A percentile compares a stretch with the other conserved stretches of the same genome.
phyloP scores from a whole-genome alignment of 495 filamentous ascomycete species.

The Talaromyces adpressus region DNA sequence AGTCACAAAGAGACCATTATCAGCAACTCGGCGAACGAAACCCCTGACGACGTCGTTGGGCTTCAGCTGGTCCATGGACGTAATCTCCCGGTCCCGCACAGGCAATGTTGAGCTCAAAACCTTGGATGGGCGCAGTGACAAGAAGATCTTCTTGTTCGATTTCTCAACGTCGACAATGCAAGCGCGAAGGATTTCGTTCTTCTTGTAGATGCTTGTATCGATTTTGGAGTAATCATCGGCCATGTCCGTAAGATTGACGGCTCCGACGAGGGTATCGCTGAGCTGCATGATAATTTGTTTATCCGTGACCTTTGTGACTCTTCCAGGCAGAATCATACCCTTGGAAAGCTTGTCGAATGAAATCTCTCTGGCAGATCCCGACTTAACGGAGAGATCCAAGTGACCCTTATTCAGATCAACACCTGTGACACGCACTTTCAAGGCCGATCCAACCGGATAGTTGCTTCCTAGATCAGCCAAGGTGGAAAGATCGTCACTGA shows the following conservation, averaged over 20 bases:
- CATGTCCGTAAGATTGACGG: conserved; percentile 70
- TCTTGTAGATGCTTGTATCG: conserved; percentile 59
- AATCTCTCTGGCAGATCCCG: conserved; percentile 29
- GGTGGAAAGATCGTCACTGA: conserved; percentile 75
- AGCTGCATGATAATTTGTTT: conserved; percentile 77
- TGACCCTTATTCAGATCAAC: conserved; percentile 68
- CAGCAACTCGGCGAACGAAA: conserved; percentile 79
- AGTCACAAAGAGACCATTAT: conserved; percentile 78
- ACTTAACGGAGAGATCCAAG: conserved; percentile 74
- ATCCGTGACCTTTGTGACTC: conserved; percentile 82
- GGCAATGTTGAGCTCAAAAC: conserved; percentile 80
- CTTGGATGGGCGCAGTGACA: conserved; percentile 81
- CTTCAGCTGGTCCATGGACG: conserved; percentile 58
- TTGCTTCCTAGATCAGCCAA: conserved; percentile 68
- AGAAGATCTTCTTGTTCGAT: conserved; percentile 70
- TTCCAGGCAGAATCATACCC: conserved; percentile 74
- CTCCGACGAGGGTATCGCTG: conserved; percentile 64
- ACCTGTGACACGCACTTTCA: conserved; percentile 67
- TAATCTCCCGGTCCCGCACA: conserved; percentile 75
- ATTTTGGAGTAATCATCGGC: conserved; percentile 75
- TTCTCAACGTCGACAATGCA: conserved; percentile 74
- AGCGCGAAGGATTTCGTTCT: conserved; percentile 80
- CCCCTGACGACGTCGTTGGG: conserved; percentile 77
- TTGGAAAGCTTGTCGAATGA: conserved; percentile 46
- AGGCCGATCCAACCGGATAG: conserved; percentile 81